Percentiles rank a stretch among this genome's conserved stretches.
phyloP scores from a whole-genome alignment of 352 stramenopile species.

The Phytopythium cucurbitacearum region DNA sequence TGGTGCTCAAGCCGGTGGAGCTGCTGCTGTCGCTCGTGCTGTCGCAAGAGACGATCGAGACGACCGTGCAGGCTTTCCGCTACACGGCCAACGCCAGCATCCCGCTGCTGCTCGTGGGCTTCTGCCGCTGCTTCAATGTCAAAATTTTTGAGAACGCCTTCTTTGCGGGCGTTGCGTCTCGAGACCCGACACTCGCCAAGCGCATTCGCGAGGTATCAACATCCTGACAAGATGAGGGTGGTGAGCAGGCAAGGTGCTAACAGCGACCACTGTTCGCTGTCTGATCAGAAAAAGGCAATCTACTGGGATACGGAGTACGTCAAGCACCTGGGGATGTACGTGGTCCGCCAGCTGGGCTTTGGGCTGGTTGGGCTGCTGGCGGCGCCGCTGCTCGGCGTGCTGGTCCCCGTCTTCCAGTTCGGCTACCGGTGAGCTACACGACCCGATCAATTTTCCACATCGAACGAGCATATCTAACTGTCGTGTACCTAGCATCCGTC shows the following conservation, averaged over 20 bases:
- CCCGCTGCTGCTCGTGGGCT: conserved; percentile 49
- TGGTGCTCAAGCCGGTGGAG: conserved; percentile 53
- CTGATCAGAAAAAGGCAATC: conserved; percentile 44
- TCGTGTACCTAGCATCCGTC: conserved; percentile 34
- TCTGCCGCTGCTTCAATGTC: conserved; percentile 54
- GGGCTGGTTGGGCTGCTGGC: conserved; percentile 44
- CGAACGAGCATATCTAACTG: conserved; percentile 1
- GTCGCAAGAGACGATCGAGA: conserved; percentile 31
- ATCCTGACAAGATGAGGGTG: not conserved
- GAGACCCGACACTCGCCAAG: conserved; percentile 31
- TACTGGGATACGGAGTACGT: conserved; percentile 79
- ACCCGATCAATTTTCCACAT: not conserved
- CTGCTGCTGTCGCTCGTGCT: conserved; percentile 47
- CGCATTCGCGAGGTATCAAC: conserved; percentile 35
- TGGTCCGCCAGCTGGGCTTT: conserved; percentile 43
- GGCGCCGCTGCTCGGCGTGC: conserved; percentile 38
- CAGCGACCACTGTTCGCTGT: not conserved
- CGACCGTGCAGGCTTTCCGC: conserved; percentile 46
- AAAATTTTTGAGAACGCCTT: conserved; percentile 67
- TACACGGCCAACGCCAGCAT: conserved; percentile 43
- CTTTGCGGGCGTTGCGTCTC: conserved; percentile 48
- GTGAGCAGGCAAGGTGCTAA: not conserved
- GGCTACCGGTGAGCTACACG: conserved; percentile 41
- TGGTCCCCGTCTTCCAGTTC: conserved; percentile 55
- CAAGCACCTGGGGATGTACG: conserved; percentile 39